Conservation (phyloP, 1,284 basidiomycete genomes). For the Papiliotrema terrestris region DNA sequence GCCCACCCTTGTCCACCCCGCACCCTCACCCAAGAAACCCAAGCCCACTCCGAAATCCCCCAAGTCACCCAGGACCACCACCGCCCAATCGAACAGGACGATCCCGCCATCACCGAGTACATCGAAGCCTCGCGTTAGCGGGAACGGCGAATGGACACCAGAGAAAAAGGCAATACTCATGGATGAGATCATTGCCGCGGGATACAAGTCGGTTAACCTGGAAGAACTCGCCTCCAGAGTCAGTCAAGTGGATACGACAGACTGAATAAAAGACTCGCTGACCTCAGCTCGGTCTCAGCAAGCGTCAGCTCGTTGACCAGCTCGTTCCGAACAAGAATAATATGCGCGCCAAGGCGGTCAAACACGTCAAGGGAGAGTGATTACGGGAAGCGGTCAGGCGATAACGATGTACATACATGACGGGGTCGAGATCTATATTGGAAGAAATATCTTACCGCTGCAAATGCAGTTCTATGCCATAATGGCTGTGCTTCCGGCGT, state of each 20-base stretch:
- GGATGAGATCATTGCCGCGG: conserved; percentile 23
- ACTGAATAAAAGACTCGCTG: background rate
- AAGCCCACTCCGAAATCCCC: background rate
- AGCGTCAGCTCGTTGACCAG: conserved; percentile 19
- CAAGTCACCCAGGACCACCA: background rate
- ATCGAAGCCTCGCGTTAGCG: background rate
- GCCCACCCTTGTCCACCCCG: background rate
- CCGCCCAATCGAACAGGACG: background rate
- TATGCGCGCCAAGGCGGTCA: conserved; percentile 14
- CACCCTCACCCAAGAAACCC: background rate
- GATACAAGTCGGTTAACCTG: conserved; percentile 20
- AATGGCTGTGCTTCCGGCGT: too few relatives aligned
- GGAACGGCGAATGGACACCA: conserved; percentile 20
- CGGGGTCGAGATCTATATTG: too few relatives aligned
- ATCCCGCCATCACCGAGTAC: background rate
- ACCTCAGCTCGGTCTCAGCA: conserved; percentile 13
- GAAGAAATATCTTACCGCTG: background rate
- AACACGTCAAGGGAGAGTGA: conserved; percentile 9
- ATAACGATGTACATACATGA: background rate
- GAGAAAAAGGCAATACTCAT: conserved; percentile 21
- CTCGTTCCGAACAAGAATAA: conserved; percentile 15
- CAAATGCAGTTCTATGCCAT: background rate
- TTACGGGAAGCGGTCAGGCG: background rate
- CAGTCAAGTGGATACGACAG: conserved; percentile 1
- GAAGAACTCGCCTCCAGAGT: conserved; percentile 20